These are phyloP conservation scores for Podila clonocystis DNA, from an alignment of 192 early-diverging fungal species.

Conservation along the genomic window DNA sequence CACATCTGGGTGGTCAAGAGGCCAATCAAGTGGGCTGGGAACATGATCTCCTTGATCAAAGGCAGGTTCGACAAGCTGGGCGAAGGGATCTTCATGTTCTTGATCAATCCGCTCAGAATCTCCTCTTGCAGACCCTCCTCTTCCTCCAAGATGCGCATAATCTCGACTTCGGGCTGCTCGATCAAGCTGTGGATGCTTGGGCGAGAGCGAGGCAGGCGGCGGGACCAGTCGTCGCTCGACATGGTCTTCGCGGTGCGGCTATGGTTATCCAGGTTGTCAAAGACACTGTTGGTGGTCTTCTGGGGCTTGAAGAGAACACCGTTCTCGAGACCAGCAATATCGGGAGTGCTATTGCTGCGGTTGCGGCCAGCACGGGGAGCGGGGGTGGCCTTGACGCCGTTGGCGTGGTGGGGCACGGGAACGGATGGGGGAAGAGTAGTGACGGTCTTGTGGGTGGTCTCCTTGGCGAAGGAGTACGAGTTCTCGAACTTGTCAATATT, in stretches of 20 bases:
- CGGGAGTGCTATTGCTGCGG: constrained; percentile 63
- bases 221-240: constrained; percentile 47
- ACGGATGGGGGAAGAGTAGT: constrained; percentile 17
- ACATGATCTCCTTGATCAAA: constrained; percentile 88
- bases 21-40: constrained; percentile 95
- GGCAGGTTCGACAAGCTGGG: constrained; percentile 82
- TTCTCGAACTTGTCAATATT: constrained; percentile 42
- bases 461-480: constrained; percentile 60
- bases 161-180: constrained; percentile 57
- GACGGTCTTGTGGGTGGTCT: constrained; percentile 38
- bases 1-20: constrained; percentile 87
- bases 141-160: constrained; percentile 71
- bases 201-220: constrained; percentile 37
- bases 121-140: constrained; percentile 76
- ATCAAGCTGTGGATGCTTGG: constrained; percentile 51
- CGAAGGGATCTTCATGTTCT: constrained; percentile 89
- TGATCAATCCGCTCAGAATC: constrained; percentile 90
- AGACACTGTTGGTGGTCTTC: constrained; percentile 44
- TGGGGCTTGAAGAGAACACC: constrained; percentile 36
- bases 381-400: constrained; percentile 13
- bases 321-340: constrained; percentile 43
- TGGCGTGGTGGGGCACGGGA: constrained; percentile 16
- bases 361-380: constrained; percentile 24
- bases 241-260: constrained; percentile 44
- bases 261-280: constrained; percentile 49